phyloP scores from a whole-genome alignment of 2,329 filamentous ascomycete genomes.

The Aspergillus novofumigatus region DNA sequence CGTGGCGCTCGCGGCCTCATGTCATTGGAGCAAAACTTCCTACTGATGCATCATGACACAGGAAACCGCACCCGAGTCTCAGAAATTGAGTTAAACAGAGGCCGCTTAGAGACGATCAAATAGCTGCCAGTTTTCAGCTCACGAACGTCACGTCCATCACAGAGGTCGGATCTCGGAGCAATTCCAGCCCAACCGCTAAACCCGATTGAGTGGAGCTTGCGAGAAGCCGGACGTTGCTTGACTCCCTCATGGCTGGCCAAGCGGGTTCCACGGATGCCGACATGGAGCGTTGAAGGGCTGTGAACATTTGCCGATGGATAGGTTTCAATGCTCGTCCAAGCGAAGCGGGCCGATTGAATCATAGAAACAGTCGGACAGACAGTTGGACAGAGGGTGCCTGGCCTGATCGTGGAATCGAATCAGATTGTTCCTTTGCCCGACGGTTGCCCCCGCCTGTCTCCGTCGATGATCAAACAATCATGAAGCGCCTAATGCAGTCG shows the following conservation, averaged over 20 bases:
- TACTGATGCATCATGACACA: background rate
- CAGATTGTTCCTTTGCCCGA: background rate
- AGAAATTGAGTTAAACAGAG: background rate
- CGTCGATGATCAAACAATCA: background rate
- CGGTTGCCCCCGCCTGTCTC: background rate
- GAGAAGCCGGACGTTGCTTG: constrained; percentile 11
- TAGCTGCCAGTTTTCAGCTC: background rate
- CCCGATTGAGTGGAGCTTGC: constrained; percentile 24
- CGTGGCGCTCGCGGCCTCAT: background rate
- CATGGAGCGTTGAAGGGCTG: background rate
- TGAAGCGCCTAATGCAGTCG: background rate
- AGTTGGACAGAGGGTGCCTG: too few relatives aligned
- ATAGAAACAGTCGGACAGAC: background rate
- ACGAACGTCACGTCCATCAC: background rate
- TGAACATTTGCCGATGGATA: background rate
- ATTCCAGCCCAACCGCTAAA: constrained; percentile 18
- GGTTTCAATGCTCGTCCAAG: background rate
- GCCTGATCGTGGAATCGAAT: background rate
- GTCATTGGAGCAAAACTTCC: background rate
- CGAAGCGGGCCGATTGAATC: background rate
- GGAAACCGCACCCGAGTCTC: background rate
- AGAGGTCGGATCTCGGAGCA: background rate
- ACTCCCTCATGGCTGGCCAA: background rate
- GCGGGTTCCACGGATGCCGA: background rate
- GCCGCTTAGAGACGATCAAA: background rate